These are phyloP conservation scores for Suhomyces wounanorum DNA, from an alignment of 1,139 yeast species.

Conservation along the genomic window DNA sequence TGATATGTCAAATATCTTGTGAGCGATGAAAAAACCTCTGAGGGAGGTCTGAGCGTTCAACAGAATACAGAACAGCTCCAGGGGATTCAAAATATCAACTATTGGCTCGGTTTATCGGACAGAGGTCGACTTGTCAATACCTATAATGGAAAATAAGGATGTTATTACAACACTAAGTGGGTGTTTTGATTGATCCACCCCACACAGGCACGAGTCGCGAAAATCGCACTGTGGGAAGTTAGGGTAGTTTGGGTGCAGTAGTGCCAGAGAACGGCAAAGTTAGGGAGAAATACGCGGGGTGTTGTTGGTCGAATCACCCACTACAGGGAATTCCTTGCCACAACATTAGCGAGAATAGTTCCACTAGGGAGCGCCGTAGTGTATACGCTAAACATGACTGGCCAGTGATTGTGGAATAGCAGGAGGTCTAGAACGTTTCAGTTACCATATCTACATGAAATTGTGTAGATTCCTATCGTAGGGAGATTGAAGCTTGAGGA, in stretches of 20 bases:
- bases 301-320: too few species aligned
- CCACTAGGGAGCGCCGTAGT: too few species aligned
- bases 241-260: not conserved
- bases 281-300: not conserved
- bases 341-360: too few species aligned
- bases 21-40: not conserved
- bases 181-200: constrained; percentile 10
- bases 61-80: not conserved
- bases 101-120: not conserved
- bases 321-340: not conserved
- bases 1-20: not conserved
- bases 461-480: too few species aligned
- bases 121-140: not conserved
- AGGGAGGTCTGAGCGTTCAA: not conserved
- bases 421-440: too few species aligned
- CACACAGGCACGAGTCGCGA: constrained; percentile 6
- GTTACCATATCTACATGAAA: too few species aligned
- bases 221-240: not conserved
- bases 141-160: not conserved
- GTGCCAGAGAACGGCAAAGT: not conserved
- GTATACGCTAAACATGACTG: too few species aligned
- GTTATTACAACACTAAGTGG: not conserved
- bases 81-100: not conserved
- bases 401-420: too few species aligned
- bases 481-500: too few species aligned